These are phyloP conservation scores for Periconia sp. DNA, from an alignment of 2,329 filamentous ascomycete genomes.

Conservation along the genomic window DNA sequence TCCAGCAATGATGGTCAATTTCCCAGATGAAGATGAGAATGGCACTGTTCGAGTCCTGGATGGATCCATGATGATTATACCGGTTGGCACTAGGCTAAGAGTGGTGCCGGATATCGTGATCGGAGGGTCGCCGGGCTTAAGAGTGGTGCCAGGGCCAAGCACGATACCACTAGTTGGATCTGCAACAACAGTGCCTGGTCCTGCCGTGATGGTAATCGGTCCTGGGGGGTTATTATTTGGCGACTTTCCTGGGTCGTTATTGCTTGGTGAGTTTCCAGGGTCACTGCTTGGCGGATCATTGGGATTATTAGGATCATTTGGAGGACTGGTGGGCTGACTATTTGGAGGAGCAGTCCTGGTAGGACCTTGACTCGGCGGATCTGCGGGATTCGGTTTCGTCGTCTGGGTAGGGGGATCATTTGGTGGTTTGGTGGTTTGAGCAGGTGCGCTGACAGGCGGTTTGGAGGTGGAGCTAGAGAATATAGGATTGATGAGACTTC, in stretches of 20 bases:
- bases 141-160: constrained; percentile 5
- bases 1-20: constrained; percentile 1
- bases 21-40: not conserved
- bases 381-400: too few species aligned
- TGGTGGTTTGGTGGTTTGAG: constrained; percentile 9
- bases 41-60: not conserved
- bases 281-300: not conserved
- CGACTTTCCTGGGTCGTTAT: constrained; percentile 1
- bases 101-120: constrained; percentile 1
- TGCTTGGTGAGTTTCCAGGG: constrained; percentile 2
- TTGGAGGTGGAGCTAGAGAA: too few species aligned
- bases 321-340: not conserved
- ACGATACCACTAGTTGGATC: constrained; percentile 6
- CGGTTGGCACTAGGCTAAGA: not conserved
- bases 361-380: not conserved
- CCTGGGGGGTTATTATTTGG: constrained; percentile 1
- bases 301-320: constrained; percentile 1
- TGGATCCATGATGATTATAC: constrained; percentile 1
- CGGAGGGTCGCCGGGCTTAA: not conserved
- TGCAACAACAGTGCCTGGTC: not conserved
- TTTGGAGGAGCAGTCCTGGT: too few species aligned
- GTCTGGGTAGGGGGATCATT: too few species aligned
- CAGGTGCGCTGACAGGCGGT: not conserved
- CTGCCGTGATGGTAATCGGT: constrained; percentile 4
- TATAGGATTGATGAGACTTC: constrained; percentile 8